These are phyloP conservation scores for Paramyrothecium roridum DNA, from an alignment of 2,329 filamentous ascomycete species.

Conservation along the genomic window DNA sequence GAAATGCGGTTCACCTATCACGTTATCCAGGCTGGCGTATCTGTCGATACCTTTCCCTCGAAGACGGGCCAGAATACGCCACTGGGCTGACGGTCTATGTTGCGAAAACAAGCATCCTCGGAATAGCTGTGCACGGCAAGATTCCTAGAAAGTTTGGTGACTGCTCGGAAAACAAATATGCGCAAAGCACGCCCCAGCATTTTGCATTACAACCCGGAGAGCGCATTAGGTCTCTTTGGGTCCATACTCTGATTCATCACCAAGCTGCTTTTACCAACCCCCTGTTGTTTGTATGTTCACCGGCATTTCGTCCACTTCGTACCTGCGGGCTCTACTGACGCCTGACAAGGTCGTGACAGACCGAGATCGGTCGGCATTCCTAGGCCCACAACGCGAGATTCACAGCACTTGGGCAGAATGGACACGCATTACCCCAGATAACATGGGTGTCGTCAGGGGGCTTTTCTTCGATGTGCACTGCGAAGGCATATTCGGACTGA, in stretches of 20 bases:
- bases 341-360: background rate
- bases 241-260: background rate
- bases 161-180: background rate
- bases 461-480: background rate
- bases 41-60: background rate
- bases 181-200: background rate
- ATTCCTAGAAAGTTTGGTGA: background rate
- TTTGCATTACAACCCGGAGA: background rate
- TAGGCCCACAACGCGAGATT: background rate
- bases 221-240: background rate
- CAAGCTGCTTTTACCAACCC: background rate
- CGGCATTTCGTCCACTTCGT: too few relatives aligned
- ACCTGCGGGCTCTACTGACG: background rate
- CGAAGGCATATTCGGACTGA: background rate
- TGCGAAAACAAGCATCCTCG: background rate
- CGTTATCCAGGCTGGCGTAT: background rate
- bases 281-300: too few relatives aligned
- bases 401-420: background rate
- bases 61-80: background rate
- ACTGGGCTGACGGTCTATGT: background rate
- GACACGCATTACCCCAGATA: background rate
- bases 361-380: background rate
- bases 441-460: background rate
- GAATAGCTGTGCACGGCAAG: background rate
- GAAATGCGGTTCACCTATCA: background rate